These are phyloP conservation scores for Lumnitzera littorea DNA, from an alignment of 345 rosid species.

Conservation along the genomic window DNA sequence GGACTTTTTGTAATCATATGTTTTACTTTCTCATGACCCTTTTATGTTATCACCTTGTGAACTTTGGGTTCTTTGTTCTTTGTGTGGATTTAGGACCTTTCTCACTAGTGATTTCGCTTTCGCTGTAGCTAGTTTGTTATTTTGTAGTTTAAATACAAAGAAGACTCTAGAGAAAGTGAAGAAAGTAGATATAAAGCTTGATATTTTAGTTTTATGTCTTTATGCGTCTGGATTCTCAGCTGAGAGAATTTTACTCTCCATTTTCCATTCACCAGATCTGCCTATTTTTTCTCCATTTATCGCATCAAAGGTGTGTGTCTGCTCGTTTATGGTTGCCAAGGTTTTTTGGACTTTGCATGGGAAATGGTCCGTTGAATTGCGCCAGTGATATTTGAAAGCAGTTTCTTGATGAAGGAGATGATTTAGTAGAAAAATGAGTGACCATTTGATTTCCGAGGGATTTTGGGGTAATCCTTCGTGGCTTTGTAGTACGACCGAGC, in stretches of 20 bases:
- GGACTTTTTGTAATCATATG: conserved; percentile 28
- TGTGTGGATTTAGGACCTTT: conserved; percentile 19
- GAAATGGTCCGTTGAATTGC: conserved; percentile 24
- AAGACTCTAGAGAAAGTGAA: conserved; percentile 7
- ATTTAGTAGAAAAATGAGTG: conserved; percentile 46
- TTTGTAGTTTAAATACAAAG: too few relatives aligned
- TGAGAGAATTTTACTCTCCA: conserved; percentile 24
- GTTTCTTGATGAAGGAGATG: conserved; percentile 29
- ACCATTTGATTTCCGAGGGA: conserved; percentile 27
- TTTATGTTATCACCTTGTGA: not conserved
- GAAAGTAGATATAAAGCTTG: conserved; percentile 18
- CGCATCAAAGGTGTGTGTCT: conserved; percentile 21
- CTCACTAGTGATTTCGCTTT: conserved; percentile 22
- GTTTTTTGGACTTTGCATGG: conserved; percentile 30
- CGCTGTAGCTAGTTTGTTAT: conserved; percentile 11
- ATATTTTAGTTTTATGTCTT: not conserved
- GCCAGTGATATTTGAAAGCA: conserved; percentile 19
- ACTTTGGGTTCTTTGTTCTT: conserved; percentile 2
- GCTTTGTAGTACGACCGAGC: conserved; percentile 22
- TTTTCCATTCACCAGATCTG: conserved; percentile 21
- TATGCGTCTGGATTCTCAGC: conserved; percentile 5
- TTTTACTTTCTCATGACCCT: conserved; percentile 44
- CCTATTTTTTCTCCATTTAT: conserved; percentile 19
- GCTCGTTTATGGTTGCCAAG: conserved; percentile 11
- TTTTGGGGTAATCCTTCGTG: conserved; percentile 33